Evolutionary conservation across 1,284 basidiomycete species (phyloP), one percentile per base, ranked within the genome.

Genomic region (Malassezia psittaci): DNA sequence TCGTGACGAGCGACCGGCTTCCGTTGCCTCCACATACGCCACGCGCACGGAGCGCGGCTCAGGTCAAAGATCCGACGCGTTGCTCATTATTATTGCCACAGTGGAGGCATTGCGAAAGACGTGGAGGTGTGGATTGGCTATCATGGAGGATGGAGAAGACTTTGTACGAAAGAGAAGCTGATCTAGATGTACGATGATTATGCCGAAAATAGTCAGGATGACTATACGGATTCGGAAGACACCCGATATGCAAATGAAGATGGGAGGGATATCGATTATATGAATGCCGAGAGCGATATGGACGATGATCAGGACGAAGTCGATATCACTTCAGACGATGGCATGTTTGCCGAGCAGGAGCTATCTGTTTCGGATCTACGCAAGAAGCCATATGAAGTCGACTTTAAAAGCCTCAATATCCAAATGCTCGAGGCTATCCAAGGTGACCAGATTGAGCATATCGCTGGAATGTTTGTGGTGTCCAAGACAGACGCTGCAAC

Each of bases 401-500:
- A 74, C 11, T 74, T 61, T 61, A 68, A 62, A 42, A 61, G 57
- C 19, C 64, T 67, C 29, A 53, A 57, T 41, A 46, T 67, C 18
- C 56, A 39, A 8, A 63, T 58, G 8, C 65, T 72, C 42, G 62
- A 64, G 24, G 59, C 61, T 10, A 58, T 62, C 35, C 70, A 72
- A 59, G 51, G 61, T 18, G 65, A 67, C 39, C 70, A 74, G 45
- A 61, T 70, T 19, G 69, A 69, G 13, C 68, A 72, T 34, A 61
- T 74, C 21, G 63, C 71, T 7, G 62, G 60, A 54, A 72, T 72
- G 65, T 73, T 74, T 43, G 50, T 63, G 55, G 62, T 80, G 80
- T 46, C 65, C 46, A 59, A 65, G 15, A 65, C 63, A 21, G 71
- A 74, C 43, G 90, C 91, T 2, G 82, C 85, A 1, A 79, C 91